These are phyloP conservation scores for Trypanosoma conorhini DNA, from an alignment of 208 protist genomes.

Conservation along the genomic window DNA sequence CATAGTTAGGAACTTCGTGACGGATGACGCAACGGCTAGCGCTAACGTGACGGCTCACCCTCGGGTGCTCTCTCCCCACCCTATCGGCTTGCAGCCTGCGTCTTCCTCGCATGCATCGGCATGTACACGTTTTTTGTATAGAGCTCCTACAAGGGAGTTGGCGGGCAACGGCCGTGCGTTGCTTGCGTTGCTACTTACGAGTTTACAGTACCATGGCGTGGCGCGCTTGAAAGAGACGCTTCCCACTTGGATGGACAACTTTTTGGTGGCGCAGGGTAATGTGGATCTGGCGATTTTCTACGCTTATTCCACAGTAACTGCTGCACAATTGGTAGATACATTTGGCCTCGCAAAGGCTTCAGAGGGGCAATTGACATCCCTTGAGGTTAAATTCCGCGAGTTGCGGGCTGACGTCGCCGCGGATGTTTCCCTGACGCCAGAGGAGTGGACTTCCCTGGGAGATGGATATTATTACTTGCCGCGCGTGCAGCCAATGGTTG, in stretches of 20 bases:
- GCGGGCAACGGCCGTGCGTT: conserved; percentile 24
- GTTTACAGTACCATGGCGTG: conserved; percentile 22
- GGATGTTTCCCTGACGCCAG: not conserved
- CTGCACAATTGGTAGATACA: conserved; percentile 5
- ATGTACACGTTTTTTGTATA: conserved; percentile 11
- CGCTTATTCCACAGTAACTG: conserved; percentile 13
- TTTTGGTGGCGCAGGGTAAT: conserved; percentile 17
- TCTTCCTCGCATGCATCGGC: not conserved
- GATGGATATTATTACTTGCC: conserved; percentile 24
- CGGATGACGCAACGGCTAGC: not conserved
- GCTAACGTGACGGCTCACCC: not conserved
- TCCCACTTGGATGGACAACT: conserved; percentile 21
- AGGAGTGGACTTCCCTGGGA: conserved; percentile 10
- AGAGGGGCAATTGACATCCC: conserved; percentile 2
- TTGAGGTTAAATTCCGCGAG: conserved; percentile 7
- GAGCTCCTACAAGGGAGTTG: not conserved
- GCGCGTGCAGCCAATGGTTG: not conserved
- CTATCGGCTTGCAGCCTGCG: not conserved
- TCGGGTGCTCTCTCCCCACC: not conserved
- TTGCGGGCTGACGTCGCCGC: conserved; percentile 8
- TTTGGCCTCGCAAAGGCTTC: conserved; percentile 13
- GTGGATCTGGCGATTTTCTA: conserved; percentile 29
- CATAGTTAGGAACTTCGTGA: not conserved
- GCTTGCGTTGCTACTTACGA: conserved; percentile 19
- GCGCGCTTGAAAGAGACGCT: conserved; percentile 20